phyloP scores from a whole-genome alignment of 2,329 filamentous ascomycete species.

The Penicillium psychrosexuale region DNA sequence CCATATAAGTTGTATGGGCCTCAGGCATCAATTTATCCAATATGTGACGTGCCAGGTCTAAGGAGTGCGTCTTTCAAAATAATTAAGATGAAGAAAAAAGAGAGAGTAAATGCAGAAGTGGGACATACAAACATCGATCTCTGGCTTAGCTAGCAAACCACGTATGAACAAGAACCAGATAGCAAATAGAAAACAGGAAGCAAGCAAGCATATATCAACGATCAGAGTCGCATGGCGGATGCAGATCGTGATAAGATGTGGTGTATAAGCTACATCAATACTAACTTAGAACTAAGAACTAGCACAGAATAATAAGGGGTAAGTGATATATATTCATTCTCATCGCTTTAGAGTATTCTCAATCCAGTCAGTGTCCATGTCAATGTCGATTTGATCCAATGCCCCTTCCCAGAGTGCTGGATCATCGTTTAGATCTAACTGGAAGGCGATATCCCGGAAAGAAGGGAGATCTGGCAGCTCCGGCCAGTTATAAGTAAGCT shows the following conservation, averaged over 20 bases:
- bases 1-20: neutral
- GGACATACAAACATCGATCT: too few relatives aligned
- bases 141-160: too few relatives aligned
- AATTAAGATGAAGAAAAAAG: too few relatives aligned
- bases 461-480: conserved; percentile 21
- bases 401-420: conserved; percentile 44
- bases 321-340: neutral
- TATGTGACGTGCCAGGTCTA: too few relatives aligned
- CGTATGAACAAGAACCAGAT: too few relatives aligned
- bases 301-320: neutral
- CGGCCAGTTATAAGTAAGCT: conserved; percentile 17
- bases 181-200: too few relatives aligned
- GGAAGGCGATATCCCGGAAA: conserved; percentile 33
- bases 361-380: conserved; percentile 44
- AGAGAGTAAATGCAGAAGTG: too few relatives aligned
- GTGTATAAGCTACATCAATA: neutral
- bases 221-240: too few relatives aligned
- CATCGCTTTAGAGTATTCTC: conserved; percentile 30
- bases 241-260: neutral
- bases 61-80: too few relatives aligned
- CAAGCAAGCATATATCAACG: too few relatives aligned
- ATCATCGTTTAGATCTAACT: conserved; percentile 39
- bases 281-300: too few relatives aligned
- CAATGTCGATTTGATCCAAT: conserved; percentile 40
- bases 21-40: neutral